Evolutionary conservation across 83 land plant species (phyloP).

Genomic region (Thuja plicata): DNA sequence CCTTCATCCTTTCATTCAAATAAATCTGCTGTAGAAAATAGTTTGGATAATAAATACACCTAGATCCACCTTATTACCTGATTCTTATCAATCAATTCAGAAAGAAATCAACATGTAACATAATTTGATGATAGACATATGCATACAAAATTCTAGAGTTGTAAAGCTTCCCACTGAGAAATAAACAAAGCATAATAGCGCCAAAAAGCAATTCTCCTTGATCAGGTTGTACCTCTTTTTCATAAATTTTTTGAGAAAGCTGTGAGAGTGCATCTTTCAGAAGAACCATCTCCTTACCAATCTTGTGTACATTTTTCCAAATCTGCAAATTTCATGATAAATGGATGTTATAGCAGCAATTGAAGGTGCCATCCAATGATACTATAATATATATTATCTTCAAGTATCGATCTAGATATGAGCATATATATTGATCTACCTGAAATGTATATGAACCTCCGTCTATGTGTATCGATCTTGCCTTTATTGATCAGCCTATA

Average conservation of each 20-base stretch:
- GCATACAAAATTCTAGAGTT: neutral
- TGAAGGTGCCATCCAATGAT: neutral
- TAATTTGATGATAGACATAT: neutral
- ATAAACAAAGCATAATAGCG: neutral
- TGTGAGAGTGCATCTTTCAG: constrained; percentile 9
- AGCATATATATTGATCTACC: too few species aligned
- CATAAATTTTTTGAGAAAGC: neutral
- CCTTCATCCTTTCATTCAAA: neutral
- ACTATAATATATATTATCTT: too few species aligned
- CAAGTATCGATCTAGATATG: too few species aligned
- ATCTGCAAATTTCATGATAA: neutral
- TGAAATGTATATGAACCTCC: too few species aligned
- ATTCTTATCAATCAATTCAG: neutral
- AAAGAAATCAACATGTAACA: neutral
- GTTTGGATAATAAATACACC: neutral
- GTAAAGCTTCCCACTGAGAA: neutral
- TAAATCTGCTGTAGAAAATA: neutral
- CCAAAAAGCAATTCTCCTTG: neutral
- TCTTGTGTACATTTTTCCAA: constrained; percentile 8
- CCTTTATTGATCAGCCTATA: too few species aligned
- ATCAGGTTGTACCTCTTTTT: constrained; percentile 1
- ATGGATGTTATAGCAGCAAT: neutral
- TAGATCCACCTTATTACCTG: neutral
- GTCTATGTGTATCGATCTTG: too few species aligned
- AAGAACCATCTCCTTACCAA: constrained; percentile 11